These are phyloP conservation scores for Zymoseptoria tritici DNA, from an alignment of 2,329 filamentous ascomycete species.

Conservation along the genomic window DNA sequence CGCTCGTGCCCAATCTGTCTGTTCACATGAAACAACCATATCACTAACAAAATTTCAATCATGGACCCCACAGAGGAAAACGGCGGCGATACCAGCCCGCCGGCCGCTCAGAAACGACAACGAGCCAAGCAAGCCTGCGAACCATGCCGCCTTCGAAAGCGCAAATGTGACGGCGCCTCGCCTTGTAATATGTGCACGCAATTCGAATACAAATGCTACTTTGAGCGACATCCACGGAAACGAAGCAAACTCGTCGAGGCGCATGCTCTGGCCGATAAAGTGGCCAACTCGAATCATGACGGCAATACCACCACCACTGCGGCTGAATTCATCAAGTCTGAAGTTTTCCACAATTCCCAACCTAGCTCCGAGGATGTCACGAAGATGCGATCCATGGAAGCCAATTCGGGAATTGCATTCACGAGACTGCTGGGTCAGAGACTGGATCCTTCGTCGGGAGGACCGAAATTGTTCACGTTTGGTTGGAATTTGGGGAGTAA, in stretches of 20 bases:
- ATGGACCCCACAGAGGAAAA: background rate
- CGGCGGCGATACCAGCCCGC: conserved; percentile 2
- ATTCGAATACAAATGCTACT: conserved; percentile 49
- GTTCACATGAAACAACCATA: background rate
- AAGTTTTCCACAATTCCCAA: conserved; percentile 13
- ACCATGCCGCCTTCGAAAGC: conserved; percentile 49
- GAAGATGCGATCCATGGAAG: conserved; percentile 43
- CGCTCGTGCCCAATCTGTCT: background rate
- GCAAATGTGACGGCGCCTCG: conserved; percentile 48
- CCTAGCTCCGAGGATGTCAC: conserved; percentile 22
- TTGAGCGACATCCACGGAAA: conserved; percentile 33
- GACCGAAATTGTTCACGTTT: conserved; percentile 48
- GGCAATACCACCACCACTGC: conserved; percentile 4
- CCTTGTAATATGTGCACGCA: conserved; percentile 49
- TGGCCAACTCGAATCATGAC: conserved; percentile 1
- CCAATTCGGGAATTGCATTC: conserved; percentile 52
- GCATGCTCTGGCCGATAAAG: conserved; percentile 16
- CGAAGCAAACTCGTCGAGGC: conserved; percentile 28
- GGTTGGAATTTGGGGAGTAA: conserved; percentile 46
- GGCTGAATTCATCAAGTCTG: conserved; percentile 7
- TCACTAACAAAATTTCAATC: background rate
- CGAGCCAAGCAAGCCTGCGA: conserved; percentile 32
- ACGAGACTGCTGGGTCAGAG: conserved; percentile 46
- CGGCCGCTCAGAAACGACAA: conserved; percentile 24
- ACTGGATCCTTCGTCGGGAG: conserved; percentile 46